These are phyloP conservation scores for Gossypium turneri DNA, from an alignment of 345 rosid species.

Conservation along the genomic window DNA sequence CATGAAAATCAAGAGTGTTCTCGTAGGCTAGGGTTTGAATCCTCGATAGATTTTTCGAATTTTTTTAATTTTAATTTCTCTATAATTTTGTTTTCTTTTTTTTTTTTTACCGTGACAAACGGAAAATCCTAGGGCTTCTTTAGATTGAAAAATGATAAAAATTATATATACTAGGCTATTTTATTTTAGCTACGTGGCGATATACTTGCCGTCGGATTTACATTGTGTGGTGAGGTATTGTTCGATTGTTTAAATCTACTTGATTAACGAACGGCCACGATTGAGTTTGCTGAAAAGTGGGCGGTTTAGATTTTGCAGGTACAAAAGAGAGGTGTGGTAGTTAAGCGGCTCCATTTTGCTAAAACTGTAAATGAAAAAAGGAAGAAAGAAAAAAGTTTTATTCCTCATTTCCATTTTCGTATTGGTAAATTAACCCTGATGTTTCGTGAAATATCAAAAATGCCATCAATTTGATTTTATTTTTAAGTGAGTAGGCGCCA, in stretches of 20 bases:
- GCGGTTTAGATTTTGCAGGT: neutral
- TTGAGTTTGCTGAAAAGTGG: neutral
- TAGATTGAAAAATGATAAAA: neutral
- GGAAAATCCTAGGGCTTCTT: neutral
- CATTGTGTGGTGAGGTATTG: conserved; percentile 9
- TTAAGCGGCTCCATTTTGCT: conserved; percentile 7
- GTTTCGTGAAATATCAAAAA: conserved; percentile 10
- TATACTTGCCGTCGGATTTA: neutral
- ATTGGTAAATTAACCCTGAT: neutral
- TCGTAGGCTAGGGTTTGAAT: conserved; percentile 32
- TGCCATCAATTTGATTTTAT: conserved; percentile 25
- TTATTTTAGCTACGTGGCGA: neutral
- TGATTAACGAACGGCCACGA: neutral
- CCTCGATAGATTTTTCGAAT: conserved; percentile 31
- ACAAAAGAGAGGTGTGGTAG: neutral
- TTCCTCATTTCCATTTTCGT: conserved; percentile 12
- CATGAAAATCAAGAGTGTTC: conserved; percentile 29
- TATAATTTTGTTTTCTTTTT: conserved; percentile 23
- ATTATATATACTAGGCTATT: neutral
- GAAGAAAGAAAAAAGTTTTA: conserved; percentile 9
- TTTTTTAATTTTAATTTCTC: conserved; percentile 25
- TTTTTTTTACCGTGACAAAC: conserved; percentile 1
- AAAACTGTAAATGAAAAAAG: conserved; percentile 11
- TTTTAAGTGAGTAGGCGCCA: conserved; percentile 18
- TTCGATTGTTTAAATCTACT: neutral